Base-by-base conservation (phyloP, 768 basidiomycete genomes). In the Boletus speciosus region DNA sequence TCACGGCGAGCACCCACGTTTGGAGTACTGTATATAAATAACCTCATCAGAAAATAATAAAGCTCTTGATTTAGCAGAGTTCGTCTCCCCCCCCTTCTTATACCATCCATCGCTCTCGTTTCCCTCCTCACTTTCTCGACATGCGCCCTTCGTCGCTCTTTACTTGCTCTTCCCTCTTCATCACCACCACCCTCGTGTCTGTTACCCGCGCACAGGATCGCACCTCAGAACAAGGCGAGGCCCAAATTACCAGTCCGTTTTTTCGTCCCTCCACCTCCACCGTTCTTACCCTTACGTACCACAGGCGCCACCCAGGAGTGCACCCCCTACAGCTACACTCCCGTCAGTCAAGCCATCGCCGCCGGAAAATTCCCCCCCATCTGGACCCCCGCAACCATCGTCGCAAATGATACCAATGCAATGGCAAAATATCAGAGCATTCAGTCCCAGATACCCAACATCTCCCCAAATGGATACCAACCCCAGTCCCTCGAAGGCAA, bases 331-430 rank as follows among this genome's bases (percentile, higher is more conserved):
- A 61, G 61, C 49, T 76, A 80, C 50, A 54, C 71, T 4, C 74
- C 73, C 1, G 69, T 77, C 3, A 35, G 64, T 0, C 53, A 66
- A 6, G 66, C 71, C 2, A 16, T 74, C 7, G 32, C 70, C 0
- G 47, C 73, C 3, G 47, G 66, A 0, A 59, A 71, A 1, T 82
- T 81, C 61, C 81, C 82, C 3, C 7, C 71, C 6, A 62, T 76
- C 23, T 81, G 80, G 78, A 58, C 70, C n/a, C 59, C 67, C 0
- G 80, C 80, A 3, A 62, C 59, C 3, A 78, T 83, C 57, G 29
- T 82, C 4, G 31, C 71, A 2, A 70, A 55, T 19, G 81, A 82
- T 55, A 62, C 64, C 21, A 73, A 70, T n/a, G 82, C 77, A 0
- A 67, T 66, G 41, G 63, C 66, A 7, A 74, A 74, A 54, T 84